Evolutionary conservation across 108 stramenopile genomes (phyloP).

Genomic region (Pseudonitzschia delicatissima): DNA sequence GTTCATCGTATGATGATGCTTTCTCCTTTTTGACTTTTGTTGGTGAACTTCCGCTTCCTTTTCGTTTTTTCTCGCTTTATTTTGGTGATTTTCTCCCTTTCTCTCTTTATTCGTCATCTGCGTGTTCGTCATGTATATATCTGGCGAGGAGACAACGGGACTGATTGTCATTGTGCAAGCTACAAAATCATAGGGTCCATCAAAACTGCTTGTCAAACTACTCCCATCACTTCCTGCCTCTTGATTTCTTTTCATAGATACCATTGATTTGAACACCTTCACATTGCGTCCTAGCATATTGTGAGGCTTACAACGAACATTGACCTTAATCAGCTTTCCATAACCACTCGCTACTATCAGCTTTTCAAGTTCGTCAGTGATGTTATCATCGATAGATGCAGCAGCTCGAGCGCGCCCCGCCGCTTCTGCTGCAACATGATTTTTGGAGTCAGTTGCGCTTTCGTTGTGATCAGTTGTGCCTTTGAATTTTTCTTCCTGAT

Average conservation of each 20-base stretch:
- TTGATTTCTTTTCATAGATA: conserved; percentile 2
- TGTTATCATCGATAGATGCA: conserved; percentile 17
- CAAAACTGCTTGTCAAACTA: conserved; percentile 32
- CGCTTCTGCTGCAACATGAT: conserved; percentile 37
- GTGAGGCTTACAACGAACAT: conserved; percentile 26
- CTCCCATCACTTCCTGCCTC: conserved; percentile 40
- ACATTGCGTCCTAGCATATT: conserved; percentile 31
- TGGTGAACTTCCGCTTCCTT: conserved; percentile 15
- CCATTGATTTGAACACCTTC: conserved; percentile 30
- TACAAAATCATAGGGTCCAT: conserved; percentile 15
- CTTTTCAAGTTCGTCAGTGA: conserved; percentile 35
- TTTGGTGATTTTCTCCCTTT: not conserved
- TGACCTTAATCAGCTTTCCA: conserved; percentile 39
- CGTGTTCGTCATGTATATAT: conserved; percentile 5
- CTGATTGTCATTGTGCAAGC: conserved; percentile 45
- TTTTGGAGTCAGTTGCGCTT: not conserved
- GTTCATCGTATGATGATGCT: conserved; percentile 24
- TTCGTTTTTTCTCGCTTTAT: conserved; percentile 1
- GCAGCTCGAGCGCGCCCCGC: conserved; percentile 28
- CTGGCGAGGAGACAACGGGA: conserved; percentile 45
- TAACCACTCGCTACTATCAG: conserved; percentile 61
- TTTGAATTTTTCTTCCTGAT: conserved; percentile 6
- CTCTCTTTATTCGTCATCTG: conserved; percentile 23
- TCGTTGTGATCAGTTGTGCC: not conserved
- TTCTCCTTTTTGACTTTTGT: conserved; percentile 39